A percentile compares a stretch with the other conserved stretches of the same genome.
Conservation (phyloP, 2,329 filamentous ascomycete species). For the Claviceps citrina region DNA sequence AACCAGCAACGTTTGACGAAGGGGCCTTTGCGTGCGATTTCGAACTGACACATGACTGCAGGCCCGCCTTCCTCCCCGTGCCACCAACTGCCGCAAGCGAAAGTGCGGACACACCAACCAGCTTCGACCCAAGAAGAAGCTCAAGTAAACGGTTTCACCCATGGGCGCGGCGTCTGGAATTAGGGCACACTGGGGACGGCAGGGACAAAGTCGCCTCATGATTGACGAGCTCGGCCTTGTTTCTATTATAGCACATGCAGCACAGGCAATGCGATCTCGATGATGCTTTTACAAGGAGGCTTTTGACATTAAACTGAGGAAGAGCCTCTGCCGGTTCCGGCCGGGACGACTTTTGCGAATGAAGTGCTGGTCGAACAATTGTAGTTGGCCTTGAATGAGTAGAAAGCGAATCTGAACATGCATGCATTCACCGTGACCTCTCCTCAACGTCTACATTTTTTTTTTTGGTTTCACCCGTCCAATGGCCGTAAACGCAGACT, state of each 20-base stretch:
- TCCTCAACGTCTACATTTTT: too few species aligned
- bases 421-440: neutral
- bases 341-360: neutral
- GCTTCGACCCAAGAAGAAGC: slow-evolving; percentile 99
- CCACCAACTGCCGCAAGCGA: slow-evolving; percentile 99
- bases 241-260: slow-evolving; percentile 26
- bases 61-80: slow-evolving; percentile 85
- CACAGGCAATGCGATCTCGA: slow-evolving; percentile 24
- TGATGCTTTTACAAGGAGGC: slow-evolving; percentile 17
- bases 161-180: slow-evolving; percentile 31
- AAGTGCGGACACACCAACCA: slow-evolving; percentile 99
- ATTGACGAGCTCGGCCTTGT: slow-evolving; percentile 23
- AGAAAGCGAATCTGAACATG: neutral
- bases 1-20: neutral
- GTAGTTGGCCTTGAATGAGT: neutral
- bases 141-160: slow-evolving; percentile 47
- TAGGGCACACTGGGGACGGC: slow-evolving; percentile 24
- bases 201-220: slow-evolving; percentile 21
- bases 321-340: neutral
- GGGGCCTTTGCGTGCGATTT: too few species aligned
- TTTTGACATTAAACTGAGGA: slow-evolving; percentile 4
- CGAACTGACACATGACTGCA: slow-evolving; percentile 15
- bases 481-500: neutral
- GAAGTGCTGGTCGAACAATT: neutral
- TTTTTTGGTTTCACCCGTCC: neutral